Base-by-base conservation (phyloP, 768 basidiomycete species). In the Kwoniella sp. region DNA sequence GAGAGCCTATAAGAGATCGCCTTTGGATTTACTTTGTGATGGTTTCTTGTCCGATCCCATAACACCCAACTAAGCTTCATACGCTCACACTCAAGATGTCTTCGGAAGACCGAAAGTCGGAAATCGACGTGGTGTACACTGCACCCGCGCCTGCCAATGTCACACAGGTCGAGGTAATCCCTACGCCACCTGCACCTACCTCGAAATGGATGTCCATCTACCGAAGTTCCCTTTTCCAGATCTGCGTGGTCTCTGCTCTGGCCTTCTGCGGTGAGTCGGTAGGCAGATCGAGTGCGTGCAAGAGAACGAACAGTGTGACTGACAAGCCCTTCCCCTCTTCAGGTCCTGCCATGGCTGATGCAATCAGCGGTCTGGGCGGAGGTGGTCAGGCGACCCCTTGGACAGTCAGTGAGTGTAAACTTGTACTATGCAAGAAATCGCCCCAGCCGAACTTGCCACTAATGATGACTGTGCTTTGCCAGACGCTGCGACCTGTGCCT, bases 311-410 rank as follows among this genome's bases (percentile, higher is more conserved):
- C 51, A 45, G 41, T 11, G 41, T 11, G 41, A 45, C 25, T 51
- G 48, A 26, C 48, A 26, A 51, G 8, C 53, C 63, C 9, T 68
- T 71, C 52, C 30, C 37, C n/a, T 13, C 13, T 13, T 13, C 34
- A 37, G 67, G 65, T 4, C 73, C 69, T 3, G 67, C 69, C 23
- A 69, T 71, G 69, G 37, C 65, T 11, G 70, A 71, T 58, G 70
- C 72, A 9, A 73, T 73, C 38, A 30, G 45, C 7, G 57, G 52
- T 56, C 70, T 73, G 5, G 72, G 72, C 26, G 72, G 72, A 31
- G 72, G 72, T 55, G 72, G 67, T 30, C 67, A 64, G 52, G 67
- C 63, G 7, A 65, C 68, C 1, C 63, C 63, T 7, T 63, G 61
- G 9, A 65, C 63, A 22, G 58, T 65, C 20, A 63, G 65, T 65